phyloP scores from a whole-genome alignment of 1,139 yeast genomes.

The Yamadazyma atmosphaerica region DNA sequence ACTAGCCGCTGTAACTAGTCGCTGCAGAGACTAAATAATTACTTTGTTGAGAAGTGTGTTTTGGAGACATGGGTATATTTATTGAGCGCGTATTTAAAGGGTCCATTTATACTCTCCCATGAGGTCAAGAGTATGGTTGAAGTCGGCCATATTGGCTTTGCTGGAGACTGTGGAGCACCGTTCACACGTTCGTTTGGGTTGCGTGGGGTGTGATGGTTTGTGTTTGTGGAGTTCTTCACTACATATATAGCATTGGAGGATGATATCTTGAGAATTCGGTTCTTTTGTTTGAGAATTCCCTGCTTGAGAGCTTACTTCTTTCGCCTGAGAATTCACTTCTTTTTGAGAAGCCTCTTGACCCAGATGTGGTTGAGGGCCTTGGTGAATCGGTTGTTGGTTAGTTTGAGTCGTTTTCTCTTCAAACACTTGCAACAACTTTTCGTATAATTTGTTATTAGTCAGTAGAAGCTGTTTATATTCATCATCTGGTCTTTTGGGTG shows the following conservation, averaged over 20 bases:
- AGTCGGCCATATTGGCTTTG: slow-evolving; percentile 4
- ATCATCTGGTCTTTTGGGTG: too few species aligned
- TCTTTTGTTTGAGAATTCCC: too few species aligned
- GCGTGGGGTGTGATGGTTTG: background rate
- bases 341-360: background rate
- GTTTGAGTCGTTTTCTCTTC: background rate
- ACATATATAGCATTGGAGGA: slow-evolving; percentile 20
- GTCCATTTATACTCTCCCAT: slow-evolving; percentile 39
- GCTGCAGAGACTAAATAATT: too few species aligned
- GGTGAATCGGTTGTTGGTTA: background rate
- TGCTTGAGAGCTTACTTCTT: too few species aligned
- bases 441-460: slow-evolving; percentile 16
- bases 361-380: background rate
- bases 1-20: too few species aligned
- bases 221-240: slow-evolving; percentile 8
- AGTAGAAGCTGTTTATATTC: slow-evolving; percentile 5
- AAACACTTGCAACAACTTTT: slow-evolving; percentile 14
- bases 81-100: too few species aligned
- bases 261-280: slow-evolving; percentile 19
- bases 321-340: slow-evolving; percentile 4
- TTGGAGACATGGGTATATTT: too few species aligned
- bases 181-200: slow-evolving; percentile 16
- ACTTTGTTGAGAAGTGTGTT: too few species aligned
- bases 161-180: slow-evolving; percentile 15
- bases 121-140: slow-evolving; percentile 24